Conservation (phyloP, 2,329 filamentous ascomycete genomes). For the Exophiala lecanii-corni region DNA sequence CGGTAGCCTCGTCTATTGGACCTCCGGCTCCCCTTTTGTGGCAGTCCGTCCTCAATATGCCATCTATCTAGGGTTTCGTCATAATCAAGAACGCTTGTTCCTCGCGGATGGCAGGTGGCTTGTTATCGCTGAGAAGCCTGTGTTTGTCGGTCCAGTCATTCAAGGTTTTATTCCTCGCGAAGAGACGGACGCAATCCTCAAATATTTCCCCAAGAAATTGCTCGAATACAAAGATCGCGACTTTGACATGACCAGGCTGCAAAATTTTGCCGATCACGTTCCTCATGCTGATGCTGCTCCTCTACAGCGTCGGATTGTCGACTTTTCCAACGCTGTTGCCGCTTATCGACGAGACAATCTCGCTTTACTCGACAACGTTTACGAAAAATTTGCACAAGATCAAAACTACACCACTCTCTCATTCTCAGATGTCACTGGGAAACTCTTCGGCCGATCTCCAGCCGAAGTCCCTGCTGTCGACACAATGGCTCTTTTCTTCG, state of each 20-base stretch:
- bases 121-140: conserved; percentile 2
- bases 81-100: conserved; percentile 19
- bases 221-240: conserved; percentile 6
- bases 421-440: conserved; percentile 36
- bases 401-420: conserved; percentile 32
- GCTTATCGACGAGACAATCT: conserved; percentile 35
- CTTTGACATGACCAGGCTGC: conserved; percentile 33
- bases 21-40: background rate
- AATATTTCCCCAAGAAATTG: conserved; percentile 19
- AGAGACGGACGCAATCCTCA: conserved; percentile 19
- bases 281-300: conserved; percentile 35
- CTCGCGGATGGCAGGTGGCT: conserved; percentile 22
- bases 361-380: conserved; percentile 33
- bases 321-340: conserved; percentile 33
- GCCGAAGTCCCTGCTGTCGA: conserved; percentile 32
- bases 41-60: conserved; percentile 13
- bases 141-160: conserved; percentile 6
- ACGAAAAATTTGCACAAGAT: conserved; percentile 37
- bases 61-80: conserved; percentile 17
- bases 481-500: conserved; percentile 11
- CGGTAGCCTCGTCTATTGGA: conserved; percentile 15
- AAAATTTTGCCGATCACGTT: conserved; percentile 32
- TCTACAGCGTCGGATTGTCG: conserved; percentile 33
- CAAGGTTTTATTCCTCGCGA: conserved; percentile 17
- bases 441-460: conserved; percentile 31